Evolutionary conservation across 148 eudicot genomes (phyloP).

Genomic region (Linanthus parryae): DNA sequence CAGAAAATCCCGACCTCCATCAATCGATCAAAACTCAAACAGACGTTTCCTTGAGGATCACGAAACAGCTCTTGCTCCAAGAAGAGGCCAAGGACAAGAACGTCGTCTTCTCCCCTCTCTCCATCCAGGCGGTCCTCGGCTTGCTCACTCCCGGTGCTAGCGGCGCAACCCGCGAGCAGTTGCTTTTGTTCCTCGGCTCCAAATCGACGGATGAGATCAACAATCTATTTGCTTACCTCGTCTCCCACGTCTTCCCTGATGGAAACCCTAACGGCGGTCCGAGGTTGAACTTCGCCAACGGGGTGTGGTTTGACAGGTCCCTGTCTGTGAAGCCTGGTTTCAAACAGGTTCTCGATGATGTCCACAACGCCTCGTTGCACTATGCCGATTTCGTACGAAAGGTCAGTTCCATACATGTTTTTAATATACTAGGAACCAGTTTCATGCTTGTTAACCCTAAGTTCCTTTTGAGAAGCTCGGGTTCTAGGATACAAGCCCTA

Average conservation of each 20-base stretch:
- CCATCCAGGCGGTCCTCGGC: constrained; percentile 57
- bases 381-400: constrained; percentile 69
- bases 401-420: constrained; percentile 42
- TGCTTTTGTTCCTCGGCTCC: constrained; percentile 48
- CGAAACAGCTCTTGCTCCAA: constrained; percentile 24
- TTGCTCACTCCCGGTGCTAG: constrained; percentile 67
- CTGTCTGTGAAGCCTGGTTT: constrained; percentile 42
- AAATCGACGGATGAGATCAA: constrained; percentile 47
- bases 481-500: too few relatives aligned
- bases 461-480: too few relatives aligned
- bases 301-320: constrained; percentile 66
- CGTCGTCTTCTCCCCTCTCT: constrained; percentile 70
- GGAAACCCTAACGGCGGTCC: constrained; percentile 58
- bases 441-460: too few relatives aligned
- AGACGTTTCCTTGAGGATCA: constrained; percentile 37
- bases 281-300: constrained; percentile 52
- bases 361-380: constrained; percentile 46
- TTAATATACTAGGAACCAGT: too few relatives aligned
- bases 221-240: constrained; percentile 57
- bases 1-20: constrained; percentile 56
- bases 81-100: constrained; percentile 34
- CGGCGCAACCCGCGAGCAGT: constrained; percentile 56
- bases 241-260: constrained; percentile 49
- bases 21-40: constrained; percentile 56
- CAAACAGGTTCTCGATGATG: constrained; percentile 37